Percentiles rank a stretch among this genome's conserved stretches.
Evolutionary conservation across 495 filamentous ascomycete species (phyloP).

Genomic region (Pseudotulostoma volvatum): DNA sequence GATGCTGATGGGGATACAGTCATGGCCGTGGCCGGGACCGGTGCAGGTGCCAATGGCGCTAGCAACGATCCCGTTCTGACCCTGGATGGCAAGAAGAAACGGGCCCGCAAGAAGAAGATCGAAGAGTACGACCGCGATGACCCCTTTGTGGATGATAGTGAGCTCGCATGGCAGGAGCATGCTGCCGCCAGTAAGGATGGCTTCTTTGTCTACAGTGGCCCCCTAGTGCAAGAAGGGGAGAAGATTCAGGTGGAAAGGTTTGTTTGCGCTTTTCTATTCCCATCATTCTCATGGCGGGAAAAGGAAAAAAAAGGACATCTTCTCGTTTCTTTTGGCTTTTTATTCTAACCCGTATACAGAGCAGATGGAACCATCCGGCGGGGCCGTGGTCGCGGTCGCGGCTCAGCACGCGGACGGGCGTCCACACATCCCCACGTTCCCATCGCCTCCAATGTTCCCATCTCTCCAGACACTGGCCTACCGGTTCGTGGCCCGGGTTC

Average conservation of each 20-base stretch:
- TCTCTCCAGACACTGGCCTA: constrained; percentile 30
- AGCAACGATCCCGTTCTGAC: constrained; percentile 27
- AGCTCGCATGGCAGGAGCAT: constrained; percentile 89
- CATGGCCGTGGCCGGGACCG: constrained; percentile 42
- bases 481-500: constrained; percentile 57
- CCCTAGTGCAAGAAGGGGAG: constrained; percentile 71
- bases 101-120: constrained; percentile 63
- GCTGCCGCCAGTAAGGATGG: constrained; percentile 86
- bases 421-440: constrained; percentile 23
- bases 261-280: constrained; percentile 12
- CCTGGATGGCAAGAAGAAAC: constrained; percentile 43
- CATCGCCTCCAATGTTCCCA: constrained; percentile 24
- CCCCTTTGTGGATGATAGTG: constrained; percentile 94
- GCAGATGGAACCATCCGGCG: constrained; percentile 63
- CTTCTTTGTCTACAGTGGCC: constrained; percentile 78
- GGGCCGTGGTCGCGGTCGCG: constrained; percentile 52
- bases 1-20: constrained; percentile 63
- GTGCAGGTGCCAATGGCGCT: constrained; percentile 29
- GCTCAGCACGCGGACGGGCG: constrained; percentile 26
- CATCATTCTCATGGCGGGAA: no score
- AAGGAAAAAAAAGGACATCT: no score
- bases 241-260: constrained; percentile 71
- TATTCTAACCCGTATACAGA: constrained; percentile 32
- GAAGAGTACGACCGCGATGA: constrained; percentile 95
- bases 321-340: no score